A percentile compares a stretch with the other conserved stretches of the same genome.
Evolutionary conservation across 2,329 filamentous ascomycete genomes (phyloP).

Genomic region (Microsporum audouinii): DNA sequence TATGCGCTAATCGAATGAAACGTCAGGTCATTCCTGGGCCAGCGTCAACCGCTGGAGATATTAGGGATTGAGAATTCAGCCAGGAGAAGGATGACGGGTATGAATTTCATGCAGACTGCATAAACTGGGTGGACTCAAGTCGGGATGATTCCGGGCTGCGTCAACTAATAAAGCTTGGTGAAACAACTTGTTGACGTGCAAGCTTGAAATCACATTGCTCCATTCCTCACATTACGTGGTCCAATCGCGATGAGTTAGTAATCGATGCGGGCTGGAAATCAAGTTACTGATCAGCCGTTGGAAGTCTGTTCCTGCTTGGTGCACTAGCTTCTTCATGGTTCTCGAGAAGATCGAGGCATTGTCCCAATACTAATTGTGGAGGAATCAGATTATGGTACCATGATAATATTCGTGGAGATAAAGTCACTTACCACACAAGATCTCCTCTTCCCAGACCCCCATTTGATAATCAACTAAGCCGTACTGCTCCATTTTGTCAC

Average conservation of each 20-base stretch:
- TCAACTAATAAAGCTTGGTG: not conserved
- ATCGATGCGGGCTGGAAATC: not conserved
- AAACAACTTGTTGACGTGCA: slow-evolving; percentile 1
- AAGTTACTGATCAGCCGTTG: slow-evolving; percentile 1
- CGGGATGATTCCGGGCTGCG: not conserved
- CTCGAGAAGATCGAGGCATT: slow-evolving; percentile 14
- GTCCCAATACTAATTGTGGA: slow-evolving; percentile 9
- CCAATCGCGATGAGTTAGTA: not conserved
- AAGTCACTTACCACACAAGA: slow-evolving; percentile 57
- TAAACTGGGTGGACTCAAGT: not conserved
- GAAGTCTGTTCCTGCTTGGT: not conserved
- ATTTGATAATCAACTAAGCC: slow-evolving; percentile 97
- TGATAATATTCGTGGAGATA: not conserved
- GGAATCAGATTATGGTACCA: not conserved
- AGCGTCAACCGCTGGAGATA: not conserved
- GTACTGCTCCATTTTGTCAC: slow-evolving; percentile 76
- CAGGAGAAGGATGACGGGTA: not conserved
- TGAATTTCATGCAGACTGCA: not conserved
- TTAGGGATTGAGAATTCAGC: not conserved
- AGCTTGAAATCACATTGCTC: not conserved
- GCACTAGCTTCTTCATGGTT: not conserved
- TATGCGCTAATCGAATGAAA: not conserved
- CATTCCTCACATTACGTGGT: slow-evolving; percentile 2
- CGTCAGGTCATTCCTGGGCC: not conserved
- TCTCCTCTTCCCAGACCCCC: slow-evolving; percentile 90